These are phyloP conservation scores for Anthostomella pinea DNA, from an alignment of 2,329 filamentous ascomycete species.

Conservation along the genomic window DNA sequence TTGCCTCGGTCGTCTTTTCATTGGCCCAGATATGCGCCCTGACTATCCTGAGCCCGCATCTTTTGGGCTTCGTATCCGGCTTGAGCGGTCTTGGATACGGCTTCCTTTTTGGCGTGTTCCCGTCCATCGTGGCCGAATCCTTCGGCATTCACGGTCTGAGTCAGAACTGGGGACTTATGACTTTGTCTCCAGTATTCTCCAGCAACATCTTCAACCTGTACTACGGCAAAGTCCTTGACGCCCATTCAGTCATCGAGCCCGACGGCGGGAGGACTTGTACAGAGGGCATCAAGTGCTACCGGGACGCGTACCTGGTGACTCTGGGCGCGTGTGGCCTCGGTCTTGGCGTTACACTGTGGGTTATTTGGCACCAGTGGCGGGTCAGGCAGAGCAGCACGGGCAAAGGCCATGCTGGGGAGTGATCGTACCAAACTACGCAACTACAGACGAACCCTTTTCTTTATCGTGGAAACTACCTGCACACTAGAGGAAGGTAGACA, in stretches of 20 bases:
- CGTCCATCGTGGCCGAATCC: slow-evolving; percentile 81
- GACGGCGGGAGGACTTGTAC: slow-evolving; percentile 72
- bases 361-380: slow-evolving; percentile 59
- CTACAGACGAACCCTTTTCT: no score
- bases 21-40: slow-evolving; percentile 75
- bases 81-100: slow-evolving; percentile 89
- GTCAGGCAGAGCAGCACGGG: slow-evolving; percentile 33
- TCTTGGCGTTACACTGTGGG: slow-evolving; percentile 66
- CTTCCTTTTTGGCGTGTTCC: slow-evolving; percentile 90
- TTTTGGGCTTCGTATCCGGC: slow-evolving; percentile 74
- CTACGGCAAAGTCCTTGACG: slow-evolving; percentile 82
- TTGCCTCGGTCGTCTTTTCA: slow-evolving; percentile 75
- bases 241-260: slow-evolving; percentile 66
- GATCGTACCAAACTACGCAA: not conserved
- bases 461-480: no score
- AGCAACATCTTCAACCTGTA: slow-evolving; percentile 92
- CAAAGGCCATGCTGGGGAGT: slow-evolving; percentile 24
- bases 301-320: slow-evolving; percentile 76
- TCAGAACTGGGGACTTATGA: slow-evolving; percentile 97
- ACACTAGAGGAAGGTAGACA: not conserved
- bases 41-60: slow-evolving; percentile 71
- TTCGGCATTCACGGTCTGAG: slow-evolving; percentile 88
- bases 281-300: slow-evolving; percentile 78
- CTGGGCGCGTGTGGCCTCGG: slow-evolving; percentile 68
- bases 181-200: slow-evolving; percentile 78